A percentile compares a stretch with the other conserved stretches of the same genome.
Conservation (phyloP, 2,329 filamentous ascomycete species). For the Claviceps quebecensis region DNA sequence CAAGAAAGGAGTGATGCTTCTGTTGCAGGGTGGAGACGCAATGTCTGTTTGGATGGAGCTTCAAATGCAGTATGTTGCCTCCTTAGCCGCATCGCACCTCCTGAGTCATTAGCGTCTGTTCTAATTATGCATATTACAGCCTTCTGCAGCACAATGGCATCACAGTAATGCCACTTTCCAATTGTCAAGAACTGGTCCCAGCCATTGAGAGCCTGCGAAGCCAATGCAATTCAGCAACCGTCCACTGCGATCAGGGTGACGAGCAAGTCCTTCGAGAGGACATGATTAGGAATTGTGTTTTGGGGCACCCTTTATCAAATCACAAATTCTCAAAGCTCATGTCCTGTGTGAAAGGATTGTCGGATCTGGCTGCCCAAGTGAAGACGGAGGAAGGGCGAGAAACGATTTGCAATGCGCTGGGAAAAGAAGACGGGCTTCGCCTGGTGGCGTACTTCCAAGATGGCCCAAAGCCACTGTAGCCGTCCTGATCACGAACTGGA, state of each 20-base stretch:
- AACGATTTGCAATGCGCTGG: constrained; percentile 15
- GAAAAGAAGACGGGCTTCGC: constrained; percentile 15
- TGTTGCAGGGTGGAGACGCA: constrained; percentile 21
- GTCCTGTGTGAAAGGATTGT: constrained; percentile 14
- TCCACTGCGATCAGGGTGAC: neutral
- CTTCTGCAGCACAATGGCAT: constrained; percentile 20
- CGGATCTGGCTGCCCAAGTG: constrained; percentile 14
- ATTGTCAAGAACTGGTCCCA: constrained; percentile 19
- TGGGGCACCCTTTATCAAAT: constrained; percentile 15
- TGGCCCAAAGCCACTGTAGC: constrained; percentile 8
- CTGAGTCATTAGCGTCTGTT: neutral
- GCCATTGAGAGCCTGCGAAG: constrained; percentile 25
- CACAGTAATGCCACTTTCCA: constrained; percentile 29
- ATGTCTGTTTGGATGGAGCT: constrained; percentile 26
- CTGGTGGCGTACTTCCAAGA: constrained; percentile 17
- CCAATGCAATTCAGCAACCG: constrained; percentile 8
- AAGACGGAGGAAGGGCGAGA: constrained; percentile 8
- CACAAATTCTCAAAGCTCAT: constrained; percentile 15
- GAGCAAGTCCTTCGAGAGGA: neutral
- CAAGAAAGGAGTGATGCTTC: constrained; percentile 29
- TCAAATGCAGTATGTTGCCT: constrained; percentile 26
- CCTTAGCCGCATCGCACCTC: no score
- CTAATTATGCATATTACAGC: constrained; percentile 11
- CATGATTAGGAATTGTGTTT: constrained; percentile 12
- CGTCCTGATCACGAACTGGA: neutral